phyloP scores from a whole-genome alignment of 1,284 basidiomycete genomes.

The Apiotrichum porosum region DNA sequence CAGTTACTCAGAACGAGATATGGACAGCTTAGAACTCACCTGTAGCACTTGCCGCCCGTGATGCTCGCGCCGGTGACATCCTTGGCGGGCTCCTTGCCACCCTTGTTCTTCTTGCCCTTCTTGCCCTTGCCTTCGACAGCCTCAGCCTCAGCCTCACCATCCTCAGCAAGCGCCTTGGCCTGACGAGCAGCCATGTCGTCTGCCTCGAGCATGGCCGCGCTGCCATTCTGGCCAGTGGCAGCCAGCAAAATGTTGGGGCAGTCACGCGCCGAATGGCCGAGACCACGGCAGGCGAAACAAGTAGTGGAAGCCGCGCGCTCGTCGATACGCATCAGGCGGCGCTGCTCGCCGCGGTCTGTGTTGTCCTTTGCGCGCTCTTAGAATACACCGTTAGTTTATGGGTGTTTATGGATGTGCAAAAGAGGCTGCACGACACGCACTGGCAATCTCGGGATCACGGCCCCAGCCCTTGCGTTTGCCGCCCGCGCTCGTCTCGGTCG shows the following conservation, averaged over 20 bases:
- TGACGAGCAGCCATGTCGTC: slow-evolving; percentile 5
- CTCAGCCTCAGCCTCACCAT: slow-evolving; percentile 17
- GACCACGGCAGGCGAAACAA: slow-evolving; percentile 82
- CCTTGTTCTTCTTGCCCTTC: slow-evolving; percentile 17
- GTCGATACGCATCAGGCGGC: slow-evolving; percentile 63
- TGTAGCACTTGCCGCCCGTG: slow-evolving; percentile 70
- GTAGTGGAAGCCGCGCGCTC: slow-evolving; percentile 60
- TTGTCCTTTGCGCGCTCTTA: slow-evolving; percentile 27
- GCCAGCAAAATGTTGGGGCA: slow-evolving; percentile 60
- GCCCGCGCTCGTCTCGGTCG: slow-evolving; percentile 14
- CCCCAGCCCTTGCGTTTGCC: slow-evolving; percentile 33
- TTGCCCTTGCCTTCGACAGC: slow-evolving; percentile 21
- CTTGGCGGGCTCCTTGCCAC: slow-evolving; percentile 13
- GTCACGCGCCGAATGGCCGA: slow-evolving; percentile 76
- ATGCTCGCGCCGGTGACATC: slow-evolving; percentile 30
- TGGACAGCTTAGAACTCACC: slow-evolving; percentile 53
- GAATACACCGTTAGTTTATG: slow-evolving; percentile 1
- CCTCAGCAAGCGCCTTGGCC: slow-evolving; percentile 4
- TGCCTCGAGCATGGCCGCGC: slow-evolving; percentile 24
- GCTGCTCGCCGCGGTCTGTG: slow-evolving; percentile 54
- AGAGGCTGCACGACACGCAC: slow-evolving; percentile 29
- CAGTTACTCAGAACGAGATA: too few species aligned
- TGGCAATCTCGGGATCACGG: slow-evolving; percentile 39
- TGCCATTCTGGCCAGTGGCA: slow-evolving; percentile 17
- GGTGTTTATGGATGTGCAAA: neutral